Evolutionary conservation across 2,329 filamentous ascomycete species (phyloP).

Genomic region (Pestalotiopsis sp.): DNA sequence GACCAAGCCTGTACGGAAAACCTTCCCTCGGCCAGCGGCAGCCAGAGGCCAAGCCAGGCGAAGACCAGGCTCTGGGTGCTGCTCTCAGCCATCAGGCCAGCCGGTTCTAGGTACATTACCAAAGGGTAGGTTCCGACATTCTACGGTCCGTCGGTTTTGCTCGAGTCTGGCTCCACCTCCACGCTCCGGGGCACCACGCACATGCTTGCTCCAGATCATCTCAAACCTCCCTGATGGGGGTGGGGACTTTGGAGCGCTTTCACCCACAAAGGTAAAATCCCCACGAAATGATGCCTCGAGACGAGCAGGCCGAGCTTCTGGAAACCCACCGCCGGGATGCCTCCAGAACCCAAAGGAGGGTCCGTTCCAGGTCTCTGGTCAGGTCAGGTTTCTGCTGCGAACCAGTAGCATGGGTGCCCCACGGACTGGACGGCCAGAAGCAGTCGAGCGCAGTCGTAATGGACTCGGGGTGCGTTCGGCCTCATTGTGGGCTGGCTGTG

Average conservation of each 20-base stretch:
- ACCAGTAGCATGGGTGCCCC: too few relatives aligned
- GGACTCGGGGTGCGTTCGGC: conserved; percentile 13
- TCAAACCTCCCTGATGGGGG: neutral
- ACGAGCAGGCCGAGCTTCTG: conserved; percentile 3
- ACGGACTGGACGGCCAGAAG: too few relatives aligned
- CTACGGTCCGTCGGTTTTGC: neutral
- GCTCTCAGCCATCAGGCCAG: neutral
- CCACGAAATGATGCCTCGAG: conserved; percentile 9
- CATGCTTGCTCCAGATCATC: conserved; percentile 5
- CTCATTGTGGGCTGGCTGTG: conserved; percentile 10
- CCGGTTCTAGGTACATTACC: neutral
- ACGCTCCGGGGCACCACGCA: neutral
- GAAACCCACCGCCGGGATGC: neutral
- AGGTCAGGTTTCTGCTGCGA: neutral
- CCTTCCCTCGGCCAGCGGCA: neutral
- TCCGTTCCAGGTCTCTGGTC: neutral
- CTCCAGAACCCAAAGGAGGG: neutral
- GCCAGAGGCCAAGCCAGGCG: neutral
- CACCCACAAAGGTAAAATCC: conserved; percentile 12
- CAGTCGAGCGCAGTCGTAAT: conserved; percentile 9
- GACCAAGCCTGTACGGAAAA: neutral
- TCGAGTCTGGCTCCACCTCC: neutral
- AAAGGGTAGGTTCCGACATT: neutral
- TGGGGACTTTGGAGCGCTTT: neutral
- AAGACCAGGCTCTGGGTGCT: neutral